Evolutionary conservation across 371 early-diverging fungal species (phyloP).

Genomic region (Mortierella sp.): DNA sequence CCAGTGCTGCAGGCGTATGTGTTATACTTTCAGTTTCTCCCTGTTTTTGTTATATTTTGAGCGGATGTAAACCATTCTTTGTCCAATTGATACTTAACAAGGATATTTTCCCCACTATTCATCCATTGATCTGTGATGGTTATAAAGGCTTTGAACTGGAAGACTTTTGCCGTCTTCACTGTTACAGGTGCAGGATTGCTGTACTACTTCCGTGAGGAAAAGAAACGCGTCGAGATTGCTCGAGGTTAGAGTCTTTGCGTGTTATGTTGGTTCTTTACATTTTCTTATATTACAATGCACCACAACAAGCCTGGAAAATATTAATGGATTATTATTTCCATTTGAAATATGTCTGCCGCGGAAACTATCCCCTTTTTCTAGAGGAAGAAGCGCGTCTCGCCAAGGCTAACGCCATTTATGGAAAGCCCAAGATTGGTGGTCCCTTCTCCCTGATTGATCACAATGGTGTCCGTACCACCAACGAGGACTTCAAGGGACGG

Average conservation of each 20-base stretch:
- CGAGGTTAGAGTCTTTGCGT: too few relatives aligned
- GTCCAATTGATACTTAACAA: too few relatives aligned
- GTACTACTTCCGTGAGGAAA: conserved; percentile 72
- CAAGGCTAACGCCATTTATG: conserved; percentile 60
- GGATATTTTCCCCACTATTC: conserved; percentile 3
- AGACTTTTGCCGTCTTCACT: conserved; percentile 61
- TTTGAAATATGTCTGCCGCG: not conserved
- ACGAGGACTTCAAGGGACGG: conserved; percentile 80
- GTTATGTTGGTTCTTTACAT: too few relatives aligned
- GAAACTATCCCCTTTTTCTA: not conserved
- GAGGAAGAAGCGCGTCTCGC: conserved; percentile 56
- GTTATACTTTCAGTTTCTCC: not conserved
- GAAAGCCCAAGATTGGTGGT: conserved; percentile 94
- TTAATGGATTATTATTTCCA: too few relatives aligned
- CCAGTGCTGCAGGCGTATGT: conserved; percentile 43
- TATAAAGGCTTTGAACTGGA: conserved; percentile 46
- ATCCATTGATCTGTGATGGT: not conserved
- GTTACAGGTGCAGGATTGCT: conserved; percentile 71
- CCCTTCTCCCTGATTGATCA: conserved; percentile 90
- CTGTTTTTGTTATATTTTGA: too few relatives aligned
- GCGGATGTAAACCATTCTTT: too few relatives aligned
- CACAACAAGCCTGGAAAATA: too few relatives aligned
- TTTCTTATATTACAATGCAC: too few relatives aligned
- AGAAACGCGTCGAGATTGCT: conserved; percentile 63
- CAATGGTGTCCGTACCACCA: conserved; percentile 71